phyloP scores from a whole-genome alignment of 1,284 basidiomycete genomes.

The Ceratobasidium sp. region DNA sequence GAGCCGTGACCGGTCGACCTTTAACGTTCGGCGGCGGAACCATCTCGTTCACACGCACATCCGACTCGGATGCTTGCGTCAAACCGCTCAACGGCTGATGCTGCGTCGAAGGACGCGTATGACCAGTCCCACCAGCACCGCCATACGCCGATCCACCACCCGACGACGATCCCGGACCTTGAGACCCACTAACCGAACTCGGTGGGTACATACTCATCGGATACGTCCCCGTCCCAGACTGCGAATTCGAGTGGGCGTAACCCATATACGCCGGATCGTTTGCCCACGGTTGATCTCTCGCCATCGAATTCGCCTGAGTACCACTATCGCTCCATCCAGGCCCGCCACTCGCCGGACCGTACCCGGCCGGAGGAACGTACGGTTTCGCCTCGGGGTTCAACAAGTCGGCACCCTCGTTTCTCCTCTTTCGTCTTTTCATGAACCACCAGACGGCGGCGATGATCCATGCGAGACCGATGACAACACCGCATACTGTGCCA shows the following conservation, averaged over 20 bases:
- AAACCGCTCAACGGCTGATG: constrained; percentile 20
- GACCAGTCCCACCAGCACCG: neutral
- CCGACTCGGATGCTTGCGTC: constrained; percentile 13
- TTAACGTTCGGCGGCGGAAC: constrained; percentile 24
- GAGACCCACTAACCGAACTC: constrained; percentile 15
- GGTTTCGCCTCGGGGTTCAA: constrained; percentile 6
- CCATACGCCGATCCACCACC: constrained; percentile 3
- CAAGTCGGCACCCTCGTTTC: neutral
- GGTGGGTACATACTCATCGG: constrained; percentile 26
- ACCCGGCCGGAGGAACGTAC: constrained; percentile 18
- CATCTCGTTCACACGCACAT: constrained; percentile 5
- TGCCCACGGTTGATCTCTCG: constrained; percentile 17
- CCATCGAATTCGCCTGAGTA: neutral
- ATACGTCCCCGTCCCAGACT: constrained; percentile 4
- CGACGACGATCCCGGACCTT: neutral
- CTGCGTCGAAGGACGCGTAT: neutral
- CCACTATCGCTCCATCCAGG: constrained; percentile 11
- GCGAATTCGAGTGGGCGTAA: neutral
- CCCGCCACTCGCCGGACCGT: constrained; percentile 12
- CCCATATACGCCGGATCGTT: constrained; percentile 25
- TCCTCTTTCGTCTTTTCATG: neutral
- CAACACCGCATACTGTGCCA: constrained; percentile 13
- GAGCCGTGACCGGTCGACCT: neutral
- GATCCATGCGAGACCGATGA: constrained; percentile 9
- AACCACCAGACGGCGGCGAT: constrained; percentile 19